Base-by-base conservation (phyloP, 768 basidiomycete genomes). In the Postia placenta region DNA sequence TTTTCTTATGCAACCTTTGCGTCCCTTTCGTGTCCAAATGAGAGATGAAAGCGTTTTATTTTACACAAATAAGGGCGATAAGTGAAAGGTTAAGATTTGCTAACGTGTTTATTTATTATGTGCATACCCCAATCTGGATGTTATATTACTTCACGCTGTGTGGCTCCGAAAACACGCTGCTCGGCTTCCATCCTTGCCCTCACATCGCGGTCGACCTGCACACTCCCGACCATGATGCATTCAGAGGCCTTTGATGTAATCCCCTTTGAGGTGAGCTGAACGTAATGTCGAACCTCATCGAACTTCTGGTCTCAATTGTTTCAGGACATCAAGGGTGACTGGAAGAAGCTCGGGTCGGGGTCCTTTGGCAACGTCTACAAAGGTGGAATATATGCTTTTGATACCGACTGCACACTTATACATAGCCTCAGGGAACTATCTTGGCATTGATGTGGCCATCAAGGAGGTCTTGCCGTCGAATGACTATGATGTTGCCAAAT, bases 391-490 rank as follows among this genome's bases (percentile, higher is more conserved):
- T n/a, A n/a, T n/a, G n/a, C n/a, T n/a, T n/a, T n/a, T n/a, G n/a
- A n/a, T n/a, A n/a, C n/a, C n/a, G n/a, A n/a, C n/a, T 37, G 11
- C 7, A 17, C 7, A 3, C 14, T 37, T 11, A 24, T 44, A 15
- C 20, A 36, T 26, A 19, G 40, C 23, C 43, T 57, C 23, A 47
- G 92, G 87, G 2, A 78, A 69, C 24, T 99, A 99, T 69, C 84
- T 99, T 28, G 96, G 96, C 6, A 90, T 96, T 56, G 90, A 96
- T 55, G 88, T 96, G 28, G 93, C 93, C 27, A 91, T 97, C 67
- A 96, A 96, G 67, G 94, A 98, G 69, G 92, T 98, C 2, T 74
- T 96, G 6, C 92, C 92, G 0, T 92, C 88, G 19, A 86, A 69
- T 4, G 90, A 88, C 50, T 97, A 97, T 67, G 92, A 96, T 59